Evolutionary conservation across 2,329 filamentous ascomycete species (phyloP), one percentile per base, ranked within the genome.

Genomic region (Plenodomus tracheiphilus): DNA sequence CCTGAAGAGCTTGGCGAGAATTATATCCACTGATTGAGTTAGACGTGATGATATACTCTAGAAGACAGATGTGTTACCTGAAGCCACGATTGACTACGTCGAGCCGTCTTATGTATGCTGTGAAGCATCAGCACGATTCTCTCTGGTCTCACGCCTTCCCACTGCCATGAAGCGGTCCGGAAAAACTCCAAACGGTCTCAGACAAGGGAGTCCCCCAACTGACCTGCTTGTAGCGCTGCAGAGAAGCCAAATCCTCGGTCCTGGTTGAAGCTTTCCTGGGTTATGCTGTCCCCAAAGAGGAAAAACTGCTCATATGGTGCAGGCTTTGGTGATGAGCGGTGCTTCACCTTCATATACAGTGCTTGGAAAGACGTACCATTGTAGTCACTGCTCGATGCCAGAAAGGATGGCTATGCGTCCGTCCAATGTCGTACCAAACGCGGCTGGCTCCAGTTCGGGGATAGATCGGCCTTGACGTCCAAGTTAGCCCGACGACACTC

Each of bases 51-150:
- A 38, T 18, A 22, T 21, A 18, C 36, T 39, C 13, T 13, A 38
- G n/a, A n/a, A 17, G 28, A 42, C 16, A 32, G 5, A 2, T 32
- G 47, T 30, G 45, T 46, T 70, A 83, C 62, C 84, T 88, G 55
- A 95, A 85, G 4, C 94, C 94, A 38, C 91, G 84, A 71, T 97
- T 96, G 62, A 97, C 77, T 39, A 97, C 84, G 74, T 97, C 94
- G 13, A 94, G 79, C 30, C 85, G 84, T 48, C 93, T 85, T 41
- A 84, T 82, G 66, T 89, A 92, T 47, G 82, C 89, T 93, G 36
- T n/a, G 38, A 30, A 16, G 43, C 53, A 41, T 56, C 39, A 56
- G 50, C 40, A 38, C 38, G 21, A 28, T 22, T 35, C 8, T 20
- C n/a, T 25, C 9, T 28, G 8, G 34, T 28, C 41, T 37, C 38